Percentiles rank a stretch among this genome's conserved stretches.
These are phyloP conservation scores for Penicillium parvum DNA, from an alignment of 495 filamentous ascomycete species.

Conservation along the genomic window DNA sequence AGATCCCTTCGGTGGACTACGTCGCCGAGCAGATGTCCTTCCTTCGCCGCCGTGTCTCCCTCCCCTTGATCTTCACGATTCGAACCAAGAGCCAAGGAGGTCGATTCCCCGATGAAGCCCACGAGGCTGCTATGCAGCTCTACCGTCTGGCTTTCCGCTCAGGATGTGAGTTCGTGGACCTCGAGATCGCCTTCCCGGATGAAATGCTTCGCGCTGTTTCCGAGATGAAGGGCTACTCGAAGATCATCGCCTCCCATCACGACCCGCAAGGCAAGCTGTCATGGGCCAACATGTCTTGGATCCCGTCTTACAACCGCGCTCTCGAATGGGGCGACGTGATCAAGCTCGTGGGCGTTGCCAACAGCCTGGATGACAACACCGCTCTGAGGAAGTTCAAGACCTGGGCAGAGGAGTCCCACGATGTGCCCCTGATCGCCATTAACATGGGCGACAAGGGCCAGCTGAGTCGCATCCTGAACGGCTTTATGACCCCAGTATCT, in stretches of 20 bases:
- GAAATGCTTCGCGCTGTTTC: slow-evolving; percentile 62
- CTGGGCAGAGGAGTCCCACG: slow-evolving; percentile 65
- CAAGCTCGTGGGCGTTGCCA: slow-evolving; percentile 88
- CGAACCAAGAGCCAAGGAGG: slow-evolving; percentile 84
- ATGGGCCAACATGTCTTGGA: slow-evolving; percentile 88
- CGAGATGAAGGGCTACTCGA: slow-evolving; percentile 63
- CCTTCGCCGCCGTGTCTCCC: slow-evolving; percentile 65
- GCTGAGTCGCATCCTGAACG: slow-evolving; percentile 82
- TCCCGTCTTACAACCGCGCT: slow-evolving; percentile 79
- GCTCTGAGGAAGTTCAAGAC: slow-evolving; percentile 77
- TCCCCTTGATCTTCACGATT: slow-evolving; percentile 91
- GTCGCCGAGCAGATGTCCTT: slow-evolving; percentile 77
- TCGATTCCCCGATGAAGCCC: slow-evolving; percentile 74
- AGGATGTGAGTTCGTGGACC: slow-evolving; percentile 86
- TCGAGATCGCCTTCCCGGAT: slow-evolving; percentile 85
- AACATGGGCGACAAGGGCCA: slow-evolving; percentile 93
- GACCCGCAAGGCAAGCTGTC: slow-evolving; percentile 74
- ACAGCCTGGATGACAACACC: slow-evolving; percentile 76
- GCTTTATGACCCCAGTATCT: slow-evolving; percentile 93
- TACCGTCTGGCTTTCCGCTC: slow-evolving; percentile 75
- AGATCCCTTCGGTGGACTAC: slow-evolving; percentile 64
- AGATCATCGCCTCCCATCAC: slow-evolving; percentile 93
- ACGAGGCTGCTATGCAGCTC: slow-evolving; percentile 62
- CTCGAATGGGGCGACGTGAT: slow-evolving; percentile 84
- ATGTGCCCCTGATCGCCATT: slow-evolving; percentile 82